Evolutionary conservation across 2,329 filamentous ascomycete genomes (phyloP).

Genomic region (Paramyrothecium roridum): DNA sequence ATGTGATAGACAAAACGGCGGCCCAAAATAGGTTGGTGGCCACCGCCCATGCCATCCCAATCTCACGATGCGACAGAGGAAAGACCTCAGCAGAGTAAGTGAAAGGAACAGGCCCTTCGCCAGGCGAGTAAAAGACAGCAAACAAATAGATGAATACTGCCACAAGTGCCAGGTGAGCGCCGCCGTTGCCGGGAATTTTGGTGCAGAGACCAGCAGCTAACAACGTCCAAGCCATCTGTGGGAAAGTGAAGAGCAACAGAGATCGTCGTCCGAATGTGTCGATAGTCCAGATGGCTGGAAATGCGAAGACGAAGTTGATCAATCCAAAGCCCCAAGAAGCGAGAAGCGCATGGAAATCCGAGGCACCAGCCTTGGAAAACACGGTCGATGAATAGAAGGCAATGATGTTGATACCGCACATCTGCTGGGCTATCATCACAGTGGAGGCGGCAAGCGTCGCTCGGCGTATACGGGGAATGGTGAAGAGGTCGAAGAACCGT

Average conservation of each 20-base stretch:
- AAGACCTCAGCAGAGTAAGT: constrained; percentile 69
- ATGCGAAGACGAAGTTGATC: constrained; percentile 56
- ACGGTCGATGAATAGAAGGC: constrained; percentile 71
- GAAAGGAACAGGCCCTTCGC: constrained; percentile 66
- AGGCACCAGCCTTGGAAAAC: constrained; percentile 55
- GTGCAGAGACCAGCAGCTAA: constrained; percentile 45
- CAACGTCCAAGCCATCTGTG: constrained; percentile 38
- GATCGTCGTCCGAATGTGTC: constrained; percentile 54
- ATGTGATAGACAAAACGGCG: constrained; percentile 60
- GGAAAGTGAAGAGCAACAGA: constrained; percentile 40
- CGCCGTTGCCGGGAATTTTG: constrained; percentile 37
- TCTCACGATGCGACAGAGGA: constrained; percentile 66
- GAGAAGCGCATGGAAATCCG: constrained; percentile 52
- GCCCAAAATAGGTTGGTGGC: constrained; percentile 63
- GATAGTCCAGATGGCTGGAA: constrained; percentile 57
- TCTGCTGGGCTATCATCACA: constrained; percentile 77
- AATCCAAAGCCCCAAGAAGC: constrained; percentile 57
- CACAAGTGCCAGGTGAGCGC: constrained; percentile 40
- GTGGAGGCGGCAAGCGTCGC: constrained; percentile 74
- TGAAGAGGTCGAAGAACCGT: constrained; percentile 65
- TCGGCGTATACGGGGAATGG: constrained; percentile 64
- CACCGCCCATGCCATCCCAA: constrained; percentile 69
- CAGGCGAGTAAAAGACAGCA: constrained; percentile 46
- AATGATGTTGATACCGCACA: constrained; percentile 71
- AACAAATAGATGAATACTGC: constrained; percentile 57